Evolutionary conservation across 768 basidiomycete species (phyloP), one percentile per base, ranked within the genome.

Genomic region (Psilocybe subaeruginosa): DNA sequence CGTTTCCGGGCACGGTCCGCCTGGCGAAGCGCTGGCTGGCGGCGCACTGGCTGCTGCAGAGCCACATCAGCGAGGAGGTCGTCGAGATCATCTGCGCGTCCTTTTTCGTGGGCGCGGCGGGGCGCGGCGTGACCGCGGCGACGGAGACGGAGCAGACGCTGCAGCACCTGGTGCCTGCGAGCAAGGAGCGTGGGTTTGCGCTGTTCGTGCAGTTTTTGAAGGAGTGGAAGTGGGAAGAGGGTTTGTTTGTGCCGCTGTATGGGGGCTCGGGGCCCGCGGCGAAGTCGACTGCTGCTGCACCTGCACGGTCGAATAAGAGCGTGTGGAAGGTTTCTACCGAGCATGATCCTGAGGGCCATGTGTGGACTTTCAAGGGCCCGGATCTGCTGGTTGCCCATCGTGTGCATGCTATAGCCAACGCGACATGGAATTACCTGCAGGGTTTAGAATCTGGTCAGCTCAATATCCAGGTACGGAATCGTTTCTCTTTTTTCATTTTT

Each of bases 21-120:
- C 81, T 99, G 14, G 84, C 92, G 54, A 97, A 98, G 77, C 85
- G 97, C 46, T 99, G 97, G 97, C 78, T 99, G 56, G 87, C 92
- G 0, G 79, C 90, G 6, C 97, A 99, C 70, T 93, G 92, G 90
- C 82, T 97, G 59, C 82, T 99, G 35, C 80, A 83, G 3, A 74
- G 80, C 0, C 90, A 93, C 66, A 78, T 98, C 56, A 81, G 83
- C 5, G 84, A 87, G 60, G 94, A 98, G 71, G 88, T 85, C 0
- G 83, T 93, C 37, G 97, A 99, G 73, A 77, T 99, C 16, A 72
- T 99, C 45, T 93, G 92, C 72, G 92, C 94, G 0, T 77, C 78
- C 35, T 79, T 91, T 14, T 98, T 96, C 70, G 77, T 95, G 9
- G 80, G 81, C 14, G 41, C 41, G 2, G 80, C 83, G n/a, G 80